Evolutionary conservation across 495 filamentous ascomycete species (phyloP), one percentile per base, ranked within the genome.

Genomic region (Parachaetomium inaequale): DNA sequence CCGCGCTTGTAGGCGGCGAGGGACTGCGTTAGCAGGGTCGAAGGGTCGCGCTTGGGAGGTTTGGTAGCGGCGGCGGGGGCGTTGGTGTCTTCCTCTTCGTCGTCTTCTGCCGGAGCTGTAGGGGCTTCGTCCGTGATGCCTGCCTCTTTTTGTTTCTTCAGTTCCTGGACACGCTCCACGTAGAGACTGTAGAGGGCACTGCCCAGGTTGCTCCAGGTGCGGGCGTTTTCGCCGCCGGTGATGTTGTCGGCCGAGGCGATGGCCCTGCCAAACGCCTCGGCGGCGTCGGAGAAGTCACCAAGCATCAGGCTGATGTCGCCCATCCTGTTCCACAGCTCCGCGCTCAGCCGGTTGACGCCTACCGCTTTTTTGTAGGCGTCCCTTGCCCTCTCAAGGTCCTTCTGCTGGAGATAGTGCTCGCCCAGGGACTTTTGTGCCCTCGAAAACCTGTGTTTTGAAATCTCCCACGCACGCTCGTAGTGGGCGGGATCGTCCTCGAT

Each of bases 121-220:
- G 32, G 17, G 14, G 25, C n/a, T 6, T 40, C 17, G 3, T 51
- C 60, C 6, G 67, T 59, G 19, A 76, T 67, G 3, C 43, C 60
- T 6, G 66, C 59, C 19, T 76, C 66, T 49, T 66, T 70, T 25
- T 70, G 63, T 11, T 64, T 51, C 29, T 76, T 74, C 23, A 68
- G 62, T 53, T 80, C 78, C 49, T 77, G 71, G 2, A 78, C 63
- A 0, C 74, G 66, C 58, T 82, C 74, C 43, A 74, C 65, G 56
- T 78, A 70, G 66, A 75, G 63, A 63, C 72, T 72, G 68, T 79
- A 63, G 58, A 96, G 82, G 0, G 93, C 87, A 0, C 89, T 92
- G 6, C 92, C 94, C 14, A 99, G 84, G 66, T 98, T 99, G 63
- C 88, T 94, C 90, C 93, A 99, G 3, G 90, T 89, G 65, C 96